A percentile compares a stretch with the other conserved stretches of the same genome.
phyloP scores from a whole-genome alignment of 2,329 filamentous ascomycete genomes.

The Curvularia eragrostidis region DNA sequence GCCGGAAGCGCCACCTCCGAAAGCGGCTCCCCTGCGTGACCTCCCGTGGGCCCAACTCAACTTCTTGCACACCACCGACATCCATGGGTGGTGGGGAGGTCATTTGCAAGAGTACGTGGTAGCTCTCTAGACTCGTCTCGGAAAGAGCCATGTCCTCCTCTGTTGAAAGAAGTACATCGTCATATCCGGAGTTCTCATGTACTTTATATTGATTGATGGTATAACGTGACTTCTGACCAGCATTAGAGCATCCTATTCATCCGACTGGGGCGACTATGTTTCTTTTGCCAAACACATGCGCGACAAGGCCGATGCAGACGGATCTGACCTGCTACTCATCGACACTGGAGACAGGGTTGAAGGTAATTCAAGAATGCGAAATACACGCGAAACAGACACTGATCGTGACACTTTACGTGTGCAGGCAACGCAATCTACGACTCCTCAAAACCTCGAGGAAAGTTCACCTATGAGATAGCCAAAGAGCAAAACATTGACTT shows the following conservation, averaged over 20 bases:
- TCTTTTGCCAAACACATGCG: conserved; percentile 88
- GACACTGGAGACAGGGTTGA: conserved; percentile 83
- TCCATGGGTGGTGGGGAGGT: conserved; percentile 93
- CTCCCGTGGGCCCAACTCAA: conserved; percentile 94
- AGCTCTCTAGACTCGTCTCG: neutral
- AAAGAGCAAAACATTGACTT: conserved; percentile 83
- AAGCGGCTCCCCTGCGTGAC: conserved; percentile 80
- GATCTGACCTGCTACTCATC: conserved; percentile 86
- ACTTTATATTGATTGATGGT: neutral
- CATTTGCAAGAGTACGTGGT: conserved; percentile 81
- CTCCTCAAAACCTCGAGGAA: conserved; percentile 82
- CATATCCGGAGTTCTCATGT: too few relatives aligned
- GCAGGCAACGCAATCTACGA: conserved; percentile 97
- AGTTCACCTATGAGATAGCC: conserved; percentile 87
- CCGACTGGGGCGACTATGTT: conserved; percentile 97
- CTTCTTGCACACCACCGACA: conserved; percentile 87
- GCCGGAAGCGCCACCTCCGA: conserved; percentile 78
- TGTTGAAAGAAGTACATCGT: neutral
- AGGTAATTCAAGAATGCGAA: neutral
- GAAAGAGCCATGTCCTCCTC: neutral
- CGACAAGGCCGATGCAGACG: conserved; percentile 76
- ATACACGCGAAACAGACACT: conserved; percentile 1
- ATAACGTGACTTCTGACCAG: conserved; percentile 13
- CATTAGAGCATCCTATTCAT: conserved; percentile 81
- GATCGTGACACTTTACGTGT: conserved; percentile 3